Evolutionary conservation across 1,284 basidiomycete species (phyloP).

Genomic region (Prillingera fragicola): DNA sequence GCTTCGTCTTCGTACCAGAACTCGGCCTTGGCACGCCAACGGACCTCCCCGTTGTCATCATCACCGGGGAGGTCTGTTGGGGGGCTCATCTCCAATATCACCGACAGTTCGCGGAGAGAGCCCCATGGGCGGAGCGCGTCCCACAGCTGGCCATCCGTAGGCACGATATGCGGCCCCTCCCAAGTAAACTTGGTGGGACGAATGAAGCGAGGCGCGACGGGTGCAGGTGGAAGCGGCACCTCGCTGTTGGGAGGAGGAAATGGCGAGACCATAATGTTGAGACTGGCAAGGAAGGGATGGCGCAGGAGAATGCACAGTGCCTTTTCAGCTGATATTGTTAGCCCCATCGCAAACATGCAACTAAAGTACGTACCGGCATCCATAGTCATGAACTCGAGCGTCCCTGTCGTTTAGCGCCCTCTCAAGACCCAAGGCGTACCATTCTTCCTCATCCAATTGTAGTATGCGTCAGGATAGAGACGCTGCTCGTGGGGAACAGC

Average conservation of each 20-base stretch:
- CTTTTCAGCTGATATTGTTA: slow-evolving; percentile 63
- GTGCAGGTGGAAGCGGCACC: slow-evolving; percentile 54
- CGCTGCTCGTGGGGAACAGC: slow-evolving; percentile 21
- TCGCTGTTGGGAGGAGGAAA: slow-evolving; percentile 55
- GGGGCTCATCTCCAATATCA: slow-evolving; percentile 50
- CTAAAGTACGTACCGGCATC: slow-evolving; percentile 14
- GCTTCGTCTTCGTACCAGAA: slow-evolving; percentile 87
- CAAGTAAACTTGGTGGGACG: slow-evolving; percentile 20
- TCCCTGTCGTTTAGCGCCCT: slow-evolving; percentile 8
- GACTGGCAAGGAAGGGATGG: slow-evolving; percentile 58
- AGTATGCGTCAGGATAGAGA: slow-evolving; percentile 31
- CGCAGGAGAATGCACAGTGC: slow-evolving; percentile 73
- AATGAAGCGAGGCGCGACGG: slow-evolving; percentile 39
- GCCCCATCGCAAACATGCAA: not conserved
- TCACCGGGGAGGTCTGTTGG: slow-evolving; percentile 23
- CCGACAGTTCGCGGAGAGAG: slow-evolving; percentile 29
- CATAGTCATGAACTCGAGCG: slow-evolving; percentile 21
- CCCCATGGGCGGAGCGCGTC: slow-evolving; percentile 63
- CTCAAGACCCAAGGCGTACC: slow-evolving; percentile 15
- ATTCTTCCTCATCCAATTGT: slow-evolving; percentile 37
- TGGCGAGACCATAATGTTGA: slow-evolving; percentile 57
- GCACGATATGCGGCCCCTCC: slow-evolving; percentile 58
- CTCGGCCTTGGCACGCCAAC: slow-evolving; percentile 70
- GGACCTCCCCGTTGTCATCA: slow-evolving; percentile 52
- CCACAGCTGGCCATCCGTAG: slow-evolving; percentile 57